Conservation (phyloP, 306 rosid species). For the Cicer cuneatum region DNA sequence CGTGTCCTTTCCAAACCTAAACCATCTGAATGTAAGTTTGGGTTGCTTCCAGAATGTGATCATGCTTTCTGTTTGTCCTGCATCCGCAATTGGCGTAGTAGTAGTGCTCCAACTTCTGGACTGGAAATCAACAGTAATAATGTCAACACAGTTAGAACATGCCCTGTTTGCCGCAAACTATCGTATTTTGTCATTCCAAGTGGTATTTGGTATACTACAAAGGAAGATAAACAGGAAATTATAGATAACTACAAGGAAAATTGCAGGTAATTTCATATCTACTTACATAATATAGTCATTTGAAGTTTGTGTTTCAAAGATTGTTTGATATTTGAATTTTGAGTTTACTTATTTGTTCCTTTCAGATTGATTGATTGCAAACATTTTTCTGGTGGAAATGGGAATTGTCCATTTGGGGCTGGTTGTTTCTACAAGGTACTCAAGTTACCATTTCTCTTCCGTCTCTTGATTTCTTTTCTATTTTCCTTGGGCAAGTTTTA, state of each 20-base stretch:
- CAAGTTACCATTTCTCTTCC: not conserved
- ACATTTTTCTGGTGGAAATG: conserved; percentile 87
- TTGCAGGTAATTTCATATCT: conserved; percentile 68
- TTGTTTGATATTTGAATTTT: conserved; percentile 20
- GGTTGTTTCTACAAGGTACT: conserved; percentile 92
- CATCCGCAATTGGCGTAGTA: conserved; percentile 88
- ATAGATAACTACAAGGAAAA: conserved; percentile 85
- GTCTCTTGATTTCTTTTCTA: conserved; percentile 8
- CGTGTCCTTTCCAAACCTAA: conserved; percentile 79
- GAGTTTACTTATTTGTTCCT: not conserved
- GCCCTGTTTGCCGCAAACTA: conserved; percentile 92
- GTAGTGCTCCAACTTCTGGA: conserved; percentile 72
- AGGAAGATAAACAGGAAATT: conserved; percentile 87
- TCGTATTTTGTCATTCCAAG: conserved; percentile 93
- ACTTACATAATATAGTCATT: not conserved
- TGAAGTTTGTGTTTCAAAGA: too few species aligned
- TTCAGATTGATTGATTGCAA: conserved; percentile 91
- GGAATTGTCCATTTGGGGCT: conserved; percentile 87
- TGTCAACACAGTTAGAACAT: conserved; percentile 73
- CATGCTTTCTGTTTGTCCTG: conserved; percentile 95
- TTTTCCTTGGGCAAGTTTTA: conserved; percentile 16
- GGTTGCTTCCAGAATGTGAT: conserved; percentile 87
- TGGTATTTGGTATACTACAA: conserved; percentile 82
- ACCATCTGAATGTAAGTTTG: conserved; percentile 79
- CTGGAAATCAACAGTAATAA: conserved; percentile 54